Evolutionary conservation across 345 rosid genomes (phyloP).

Genomic region (Populus nigra): DNA sequence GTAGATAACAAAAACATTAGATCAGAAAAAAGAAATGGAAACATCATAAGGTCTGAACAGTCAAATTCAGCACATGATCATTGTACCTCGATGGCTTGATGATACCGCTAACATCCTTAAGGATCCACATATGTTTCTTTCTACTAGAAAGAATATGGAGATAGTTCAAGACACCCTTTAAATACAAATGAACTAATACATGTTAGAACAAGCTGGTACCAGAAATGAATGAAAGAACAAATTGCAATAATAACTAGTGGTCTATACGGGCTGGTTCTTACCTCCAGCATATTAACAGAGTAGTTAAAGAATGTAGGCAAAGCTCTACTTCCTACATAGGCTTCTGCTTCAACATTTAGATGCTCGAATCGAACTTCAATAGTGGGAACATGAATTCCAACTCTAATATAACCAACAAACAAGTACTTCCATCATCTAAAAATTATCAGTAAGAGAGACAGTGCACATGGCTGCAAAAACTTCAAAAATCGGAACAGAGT

Average conservation of each 20-base stretch:
- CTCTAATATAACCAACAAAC: conserved; percentile 27
- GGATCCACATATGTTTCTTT: conserved; percentile 54
- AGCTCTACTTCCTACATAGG: conserved; percentile 62
- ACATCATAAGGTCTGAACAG: background rate
- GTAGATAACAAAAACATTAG: background rate
- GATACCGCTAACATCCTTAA: conserved; percentile 59
- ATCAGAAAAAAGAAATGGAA: no score
- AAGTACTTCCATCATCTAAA: background rate
- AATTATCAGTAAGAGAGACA: no score
- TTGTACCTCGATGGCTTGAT: conserved; percentile 60
- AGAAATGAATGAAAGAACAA: no score
- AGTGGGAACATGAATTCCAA: conserved; percentile 42
- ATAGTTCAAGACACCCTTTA: conserved; percentile 22
- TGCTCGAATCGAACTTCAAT: conserved; percentile 53
- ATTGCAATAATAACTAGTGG: background rate
- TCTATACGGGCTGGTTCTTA: conserved; percentile 10
- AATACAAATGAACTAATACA: background rate
- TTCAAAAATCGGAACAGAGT: background rate
- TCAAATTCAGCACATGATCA: background rate
- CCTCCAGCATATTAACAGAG: conserved; percentile 48
- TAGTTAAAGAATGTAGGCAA: conserved; percentile 56
- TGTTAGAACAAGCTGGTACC: background rate
- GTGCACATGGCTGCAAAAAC: background rate
- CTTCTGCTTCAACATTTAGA: conserved; percentile 51
- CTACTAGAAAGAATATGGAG: conserved; percentile 38